A percentile compares a stretch with the other conserved stretches of the same genome.
Conservation (phyloP, 2,329 filamentous ascomycete species). For the Catunica adiposa region DNA sequence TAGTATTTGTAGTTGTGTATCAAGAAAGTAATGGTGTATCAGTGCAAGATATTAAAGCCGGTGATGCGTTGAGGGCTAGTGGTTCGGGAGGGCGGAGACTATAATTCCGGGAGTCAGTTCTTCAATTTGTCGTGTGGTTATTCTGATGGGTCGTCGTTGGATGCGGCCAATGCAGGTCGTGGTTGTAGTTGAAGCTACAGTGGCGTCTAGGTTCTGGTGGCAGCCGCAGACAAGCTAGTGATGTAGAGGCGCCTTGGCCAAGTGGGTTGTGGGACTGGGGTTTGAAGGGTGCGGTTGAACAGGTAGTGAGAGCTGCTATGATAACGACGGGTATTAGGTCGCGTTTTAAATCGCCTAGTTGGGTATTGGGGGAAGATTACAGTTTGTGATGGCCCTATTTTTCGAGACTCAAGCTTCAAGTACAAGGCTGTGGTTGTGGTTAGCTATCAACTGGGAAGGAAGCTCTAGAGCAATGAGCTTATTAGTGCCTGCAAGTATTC, state of each 20-base stretch:
- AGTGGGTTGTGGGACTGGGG: neutral
- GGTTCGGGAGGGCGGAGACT: neutral
- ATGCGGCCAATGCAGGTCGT: neutral
- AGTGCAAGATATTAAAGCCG: neutral
- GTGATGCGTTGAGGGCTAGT: neutral
- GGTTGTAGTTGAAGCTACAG: constrained; percentile 2
- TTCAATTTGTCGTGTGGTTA: neutral
- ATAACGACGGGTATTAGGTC: no score
- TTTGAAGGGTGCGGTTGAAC: neutral
- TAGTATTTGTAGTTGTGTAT: neutral
- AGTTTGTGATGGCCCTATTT: no score
- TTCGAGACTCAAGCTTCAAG: no score
- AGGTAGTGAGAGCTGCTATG: no score
- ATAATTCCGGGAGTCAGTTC: neutral
- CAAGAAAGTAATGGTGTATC: neutral
- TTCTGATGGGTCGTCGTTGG: neutral
- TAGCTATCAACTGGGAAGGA: no score
- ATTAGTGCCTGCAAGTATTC: no score
- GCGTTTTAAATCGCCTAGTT: no score
- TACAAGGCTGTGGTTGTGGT: no score
- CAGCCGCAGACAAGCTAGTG: neutral
- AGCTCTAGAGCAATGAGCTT: no score
- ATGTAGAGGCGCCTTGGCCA: neutral
- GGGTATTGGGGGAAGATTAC: no score
- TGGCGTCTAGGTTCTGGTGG: constrained; percentile 3